phyloP scores from a whole-genome alignment of 352 stramenopile species.

The Globisporangium lucens region DNA sequence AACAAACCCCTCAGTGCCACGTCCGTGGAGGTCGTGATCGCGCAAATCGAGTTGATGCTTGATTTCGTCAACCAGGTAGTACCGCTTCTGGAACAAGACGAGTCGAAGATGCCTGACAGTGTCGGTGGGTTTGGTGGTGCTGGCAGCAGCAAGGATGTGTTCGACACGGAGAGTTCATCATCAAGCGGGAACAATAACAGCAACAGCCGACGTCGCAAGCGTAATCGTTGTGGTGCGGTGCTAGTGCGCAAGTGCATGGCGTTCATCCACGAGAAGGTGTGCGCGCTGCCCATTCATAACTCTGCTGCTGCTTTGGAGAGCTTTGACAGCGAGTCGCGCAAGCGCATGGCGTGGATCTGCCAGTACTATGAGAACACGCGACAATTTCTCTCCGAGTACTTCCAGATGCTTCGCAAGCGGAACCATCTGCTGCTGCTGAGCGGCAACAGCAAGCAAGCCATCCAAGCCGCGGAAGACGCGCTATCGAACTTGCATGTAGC shows the following conservation, averaged over 20 bases:
- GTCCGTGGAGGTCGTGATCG: conserved; percentile 10
- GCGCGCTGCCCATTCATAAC: conserved; percentile 1
- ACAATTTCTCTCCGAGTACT: conserved; percentile 9
- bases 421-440: conserved; percentile 20
- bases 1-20: neutral
- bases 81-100: conserved; percentile 34
- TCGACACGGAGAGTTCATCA: conserved; percentile 7
- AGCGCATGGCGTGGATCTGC: conserved; percentile 3
- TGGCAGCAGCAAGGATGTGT: conserved; percentile 7
- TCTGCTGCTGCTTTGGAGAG: neutral
- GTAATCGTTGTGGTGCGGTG: conserved; percentile 25
- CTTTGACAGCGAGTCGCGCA: conserved; percentile 2
- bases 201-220: conserved; percentile 24
- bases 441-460: conserved; percentile 20
- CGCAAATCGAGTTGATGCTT: conserved; percentile 53
- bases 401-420: conserved; percentile 17
- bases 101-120: conserved; percentile 7
- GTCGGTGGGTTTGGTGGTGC: neutral
- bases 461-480: conserved; percentile 25
- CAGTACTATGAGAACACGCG: conserved; percentile 13
- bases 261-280: conserved; percentile 15
- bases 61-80: conserved; percentile 55
- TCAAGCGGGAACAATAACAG: conserved; percentile 6
- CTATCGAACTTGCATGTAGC: conserved; percentile 15
- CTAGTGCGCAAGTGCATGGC: conserved; percentile 45